Evolutionary conservation across 768 basidiomycete species (phyloP), one percentile per base, ranked within the genome.

Genomic region (Hygrophoropsis aurantiaca): DNA sequence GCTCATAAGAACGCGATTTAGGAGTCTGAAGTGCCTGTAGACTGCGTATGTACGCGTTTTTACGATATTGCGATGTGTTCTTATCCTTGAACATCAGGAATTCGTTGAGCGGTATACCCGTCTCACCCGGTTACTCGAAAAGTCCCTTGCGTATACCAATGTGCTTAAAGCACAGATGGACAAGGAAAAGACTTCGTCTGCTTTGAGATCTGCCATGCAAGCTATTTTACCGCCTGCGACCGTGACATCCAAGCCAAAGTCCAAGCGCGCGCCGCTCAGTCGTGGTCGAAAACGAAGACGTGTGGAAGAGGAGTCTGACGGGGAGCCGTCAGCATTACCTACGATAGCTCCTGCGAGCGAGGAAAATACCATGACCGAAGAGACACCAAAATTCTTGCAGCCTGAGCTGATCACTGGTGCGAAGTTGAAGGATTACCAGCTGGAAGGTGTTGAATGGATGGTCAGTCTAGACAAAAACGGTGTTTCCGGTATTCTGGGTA

Each of bases 371-470:
- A 42, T 9, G 1, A 16, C 37, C 5, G 60, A 51, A 8, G 27
- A 42, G 7, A 58, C 56, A 20, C 58, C 67, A 9, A 64, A 73
- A 21, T 86, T 89, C 54, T 67, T 79, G 41, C 95, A 97, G 60
- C 89, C 93, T 0, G 65, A 74, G 2, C 67, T 93, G 15, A 72
- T 99, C 33, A 92, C 92, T 0, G 95, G 95, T 4, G 92, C 84
- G 0, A 87, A 71, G 47, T 66, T 98, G 51, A 92, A 93, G 59
- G 79, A 85, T 26, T 97, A 97, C 62, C 95, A 99, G 62, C 78
- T 97, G 2, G 90, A 94, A 42, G 95, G 95, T 0, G 79, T 97
- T 13, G 89, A 94, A 52, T 97, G 95, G 95, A 89, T 97, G 89
- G 85, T 88, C 1, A 84, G 84, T 10, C 67, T 97, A 13, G 85